Conservation (phyloP, 1,139 yeast genomes). For the Saccharomyces hybrid region DNA sequence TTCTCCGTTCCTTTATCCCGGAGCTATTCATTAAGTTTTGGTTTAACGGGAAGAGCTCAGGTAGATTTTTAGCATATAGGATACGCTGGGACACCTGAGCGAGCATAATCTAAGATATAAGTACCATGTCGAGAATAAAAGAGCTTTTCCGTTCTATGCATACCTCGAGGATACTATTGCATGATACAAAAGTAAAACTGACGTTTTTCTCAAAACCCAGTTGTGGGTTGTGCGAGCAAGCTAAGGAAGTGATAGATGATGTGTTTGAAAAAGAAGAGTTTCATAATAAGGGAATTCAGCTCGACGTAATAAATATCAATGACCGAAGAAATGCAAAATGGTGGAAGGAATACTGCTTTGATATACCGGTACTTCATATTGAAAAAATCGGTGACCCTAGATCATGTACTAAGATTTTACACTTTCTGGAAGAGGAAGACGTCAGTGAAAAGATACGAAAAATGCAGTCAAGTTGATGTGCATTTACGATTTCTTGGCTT, state of each 20-base stretch:
- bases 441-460: conserved; percentile 42
- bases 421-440: conserved; percentile 55
- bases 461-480: conserved; percentile 2
- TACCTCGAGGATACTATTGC: neutral
- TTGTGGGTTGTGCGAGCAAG: conserved; percentile 73
- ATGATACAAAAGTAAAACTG: conserved; percentile 27
- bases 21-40: neutral
- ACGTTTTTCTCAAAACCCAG: conserved; percentile 72
- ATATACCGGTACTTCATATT: conserved; percentile 81
- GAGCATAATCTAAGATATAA: too few species aligned
- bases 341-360: conserved; percentile 81
- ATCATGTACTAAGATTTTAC: conserved; percentile 64
- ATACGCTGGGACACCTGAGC: too few species aligned
- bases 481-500: conserved; percentile 1
- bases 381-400: conserved; percentile 40
- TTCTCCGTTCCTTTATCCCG: neutral
- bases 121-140: neutral
- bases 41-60: neutral
- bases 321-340: conserved; percentile 58
- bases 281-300: conserved; percentile 31
- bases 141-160: conserved; percentile 1
- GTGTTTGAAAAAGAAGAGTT: conserved; percentile 27
- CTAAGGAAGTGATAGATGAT: conserved; percentile 46
- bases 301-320: conserved; percentile 58
- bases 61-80: neutral